A percentile compares a stretch with the other conserved stretches of the same genome.
These are phyloP conservation scores for Irpex sp. DNA, from an alignment of 1,284 basidiomycete genomes.

Conservation along the genomic window DNA sequence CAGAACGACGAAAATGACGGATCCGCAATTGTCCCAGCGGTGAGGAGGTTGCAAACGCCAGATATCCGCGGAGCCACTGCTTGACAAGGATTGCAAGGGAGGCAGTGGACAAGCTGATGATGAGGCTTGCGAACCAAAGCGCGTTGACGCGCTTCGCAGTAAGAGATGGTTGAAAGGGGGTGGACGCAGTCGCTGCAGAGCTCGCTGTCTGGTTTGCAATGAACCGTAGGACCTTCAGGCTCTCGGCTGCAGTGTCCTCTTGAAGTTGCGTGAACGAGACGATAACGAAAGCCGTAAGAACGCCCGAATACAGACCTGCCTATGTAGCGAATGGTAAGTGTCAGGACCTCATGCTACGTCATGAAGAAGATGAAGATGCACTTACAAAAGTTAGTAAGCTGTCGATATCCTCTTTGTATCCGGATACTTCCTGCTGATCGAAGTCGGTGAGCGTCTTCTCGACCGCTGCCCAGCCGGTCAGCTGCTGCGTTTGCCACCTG, in stretches of 20 bases:
- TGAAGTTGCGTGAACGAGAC: constrained; percentile 15
- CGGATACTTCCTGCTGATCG: neutral
- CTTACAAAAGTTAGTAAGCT: neutral
- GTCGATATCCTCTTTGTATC: constrained; percentile 3
- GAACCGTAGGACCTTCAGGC: no score
- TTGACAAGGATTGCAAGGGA: constrained; percentile 22
- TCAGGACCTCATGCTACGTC: no score
- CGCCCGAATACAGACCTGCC: constrained; percentile 23
- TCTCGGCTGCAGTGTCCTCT: neutral
- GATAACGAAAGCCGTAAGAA: constrained; percentile 19
- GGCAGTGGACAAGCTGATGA: constrained; percentile 23
- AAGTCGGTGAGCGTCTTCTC: neutral
- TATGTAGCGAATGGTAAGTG: neutral
- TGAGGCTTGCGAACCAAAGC: constrained; percentile 22
- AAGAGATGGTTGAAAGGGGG: neutral
- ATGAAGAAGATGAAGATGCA: no score
- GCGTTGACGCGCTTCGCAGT: constrained; percentile 10
- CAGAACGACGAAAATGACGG: constrained; percentile 14
- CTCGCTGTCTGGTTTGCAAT: neutral
- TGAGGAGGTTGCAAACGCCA: constrained; percentile 1
- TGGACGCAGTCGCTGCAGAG: neutral
- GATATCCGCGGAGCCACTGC: constrained; percentile 22
- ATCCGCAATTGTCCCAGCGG: constrained; percentile 8
- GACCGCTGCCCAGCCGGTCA: constrained; percentile 1
- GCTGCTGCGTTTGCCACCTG: neutral